These are phyloP conservation scores for Gonapodya sp. DNA, from an alignment of 192 early-diverging fungal species.

Conservation along the genomic window DNA sequence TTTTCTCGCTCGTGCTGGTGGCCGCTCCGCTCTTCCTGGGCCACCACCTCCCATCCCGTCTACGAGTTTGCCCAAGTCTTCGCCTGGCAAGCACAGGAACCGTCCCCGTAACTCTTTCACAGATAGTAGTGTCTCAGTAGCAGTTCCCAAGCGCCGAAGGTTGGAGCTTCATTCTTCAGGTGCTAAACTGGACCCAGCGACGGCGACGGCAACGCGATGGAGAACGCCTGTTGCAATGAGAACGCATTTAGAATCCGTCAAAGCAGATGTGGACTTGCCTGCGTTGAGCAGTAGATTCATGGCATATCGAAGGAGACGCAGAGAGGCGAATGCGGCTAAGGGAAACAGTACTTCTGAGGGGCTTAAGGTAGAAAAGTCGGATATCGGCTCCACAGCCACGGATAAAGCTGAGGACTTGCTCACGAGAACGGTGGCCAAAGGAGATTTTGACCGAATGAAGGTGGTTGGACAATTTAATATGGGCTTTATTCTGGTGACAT, in stretches of 20 bases:
- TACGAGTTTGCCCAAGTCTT: neutral
- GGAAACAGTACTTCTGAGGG: slow-evolving; percentile 7
- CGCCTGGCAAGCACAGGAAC: neutral
- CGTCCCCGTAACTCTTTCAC: neutral
- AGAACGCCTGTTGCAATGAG: neutral
- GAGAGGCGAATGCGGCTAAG: neutral
- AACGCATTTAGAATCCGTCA: neutral
- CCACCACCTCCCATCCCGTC: neutral
- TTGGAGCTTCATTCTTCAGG: neutral
- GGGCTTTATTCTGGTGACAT: slow-evolving; percentile 79
- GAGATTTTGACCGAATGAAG: slow-evolving; percentile 73
- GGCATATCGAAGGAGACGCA: neutral
- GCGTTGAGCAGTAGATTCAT: neutral
- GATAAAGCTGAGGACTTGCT: slow-evolving; percentile 32
- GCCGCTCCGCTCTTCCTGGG: neutral
- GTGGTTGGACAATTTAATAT: slow-evolving; percentile 94
- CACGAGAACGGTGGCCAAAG: slow-evolving; percentile 53
- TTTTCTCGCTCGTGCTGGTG: neutral
- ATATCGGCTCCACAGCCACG: slow-evolving; percentile 18
- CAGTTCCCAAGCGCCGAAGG: neutral
- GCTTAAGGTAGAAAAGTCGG: slow-evolving; percentile 31
- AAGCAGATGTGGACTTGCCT: neutral
- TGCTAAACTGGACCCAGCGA: neutral
- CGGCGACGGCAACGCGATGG: neutral
- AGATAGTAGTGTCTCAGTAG: neutral